Percentiles rank a stretch among this genome's conserved stretches.
These are phyloP conservation scores for Tulasnella sp. DNA, from an alignment of 768 basidiomycete species.

Conservation along the genomic window DNA sequence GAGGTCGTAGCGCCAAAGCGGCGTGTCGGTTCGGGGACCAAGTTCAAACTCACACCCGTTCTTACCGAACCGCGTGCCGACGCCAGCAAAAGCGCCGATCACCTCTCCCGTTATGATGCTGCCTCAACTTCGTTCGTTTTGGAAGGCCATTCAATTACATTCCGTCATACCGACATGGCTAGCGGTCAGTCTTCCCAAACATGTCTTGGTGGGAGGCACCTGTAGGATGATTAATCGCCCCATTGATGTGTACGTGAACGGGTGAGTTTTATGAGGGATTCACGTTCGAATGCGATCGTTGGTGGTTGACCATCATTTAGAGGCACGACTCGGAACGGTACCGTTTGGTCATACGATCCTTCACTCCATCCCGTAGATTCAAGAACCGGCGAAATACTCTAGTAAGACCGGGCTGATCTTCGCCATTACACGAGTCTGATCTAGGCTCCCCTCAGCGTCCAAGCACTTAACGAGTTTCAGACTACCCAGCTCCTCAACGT, in stretches of 20 bases:
- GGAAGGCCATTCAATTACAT: not conserved
- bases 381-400: not conserved
- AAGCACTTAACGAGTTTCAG: not conserved
- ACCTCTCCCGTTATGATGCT: not conserved
- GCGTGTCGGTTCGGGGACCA: too few relatives aligned
- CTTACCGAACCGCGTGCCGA: too few relatives aligned
- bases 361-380: not conserved
- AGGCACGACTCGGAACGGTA: not conserved
- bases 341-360: slow-evolving; percentile 1
- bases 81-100: not conserved
- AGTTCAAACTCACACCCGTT: too few relatives aligned
- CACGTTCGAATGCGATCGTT: not conserved
- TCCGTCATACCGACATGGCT: not conserved
- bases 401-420: not conserved
- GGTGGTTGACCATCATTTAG: not conserved
- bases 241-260: not conserved
- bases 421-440: not conserved
- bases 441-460: not conserved
- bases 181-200: not conserved
- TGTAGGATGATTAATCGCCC: not conserved
- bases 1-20: too few relatives aligned
- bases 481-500: not conserved
- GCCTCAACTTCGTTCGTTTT: not conserved
- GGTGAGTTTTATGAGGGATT: not conserved
- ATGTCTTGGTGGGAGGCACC: not conserved